These are phyloP conservation scores for Claviceps citrina DNA, from an alignment of 2,329 filamentous ascomycete species.

Conservation along the genomic window DNA sequence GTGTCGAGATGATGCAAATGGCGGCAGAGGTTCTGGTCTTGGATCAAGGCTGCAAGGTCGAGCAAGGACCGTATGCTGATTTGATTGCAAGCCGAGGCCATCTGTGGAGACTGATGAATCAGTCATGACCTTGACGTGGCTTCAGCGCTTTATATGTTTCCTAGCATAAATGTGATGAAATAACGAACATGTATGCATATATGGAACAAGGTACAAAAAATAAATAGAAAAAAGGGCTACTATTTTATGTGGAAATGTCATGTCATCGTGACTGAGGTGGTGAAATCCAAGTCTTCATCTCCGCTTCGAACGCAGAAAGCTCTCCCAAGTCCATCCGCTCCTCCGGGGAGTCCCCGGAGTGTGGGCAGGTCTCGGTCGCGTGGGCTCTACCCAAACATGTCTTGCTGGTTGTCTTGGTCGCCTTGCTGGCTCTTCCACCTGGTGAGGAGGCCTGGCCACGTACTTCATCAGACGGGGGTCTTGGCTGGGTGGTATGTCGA, in stretches of 20 bases:
- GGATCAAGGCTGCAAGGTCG: constrained; percentile 48
- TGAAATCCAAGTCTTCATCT: too few species aligned
- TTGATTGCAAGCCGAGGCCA: constrained; percentile 31
- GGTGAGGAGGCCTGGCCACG: constrained; percentile 8
- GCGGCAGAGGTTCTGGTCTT: constrained; percentile 61
- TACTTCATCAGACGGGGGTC: constrained; percentile 19
- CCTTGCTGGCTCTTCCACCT: constrained; percentile 3
- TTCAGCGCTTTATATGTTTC: too few species aligned
- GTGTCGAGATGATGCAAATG: constrained; percentile 70
- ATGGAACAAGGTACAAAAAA: not conserved
- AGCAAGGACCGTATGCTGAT: constrained; percentile 50
- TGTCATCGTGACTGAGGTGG: too few species aligned
- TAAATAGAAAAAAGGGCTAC: not conserved
- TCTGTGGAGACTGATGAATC: constrained; percentile 32
- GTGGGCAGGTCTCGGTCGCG: constrained; percentile 7
- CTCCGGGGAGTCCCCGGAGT: constrained; percentile 6
- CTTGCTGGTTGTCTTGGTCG: constrained; percentile 7
- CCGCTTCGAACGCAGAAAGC: constrained; percentile 13
- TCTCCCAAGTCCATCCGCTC: constrained; percentile 11
- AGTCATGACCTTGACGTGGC: not conserved
- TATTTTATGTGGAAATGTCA: too few species aligned
- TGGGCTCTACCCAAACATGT: constrained; percentile 11
- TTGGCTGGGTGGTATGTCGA: constrained; percentile 24
- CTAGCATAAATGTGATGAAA: not conserved
- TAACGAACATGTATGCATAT: too few species aligned